Conservation (phyloP, 495 filamentous ascomycete genomes). For the Staphylotrichum longicolle region DNA sequence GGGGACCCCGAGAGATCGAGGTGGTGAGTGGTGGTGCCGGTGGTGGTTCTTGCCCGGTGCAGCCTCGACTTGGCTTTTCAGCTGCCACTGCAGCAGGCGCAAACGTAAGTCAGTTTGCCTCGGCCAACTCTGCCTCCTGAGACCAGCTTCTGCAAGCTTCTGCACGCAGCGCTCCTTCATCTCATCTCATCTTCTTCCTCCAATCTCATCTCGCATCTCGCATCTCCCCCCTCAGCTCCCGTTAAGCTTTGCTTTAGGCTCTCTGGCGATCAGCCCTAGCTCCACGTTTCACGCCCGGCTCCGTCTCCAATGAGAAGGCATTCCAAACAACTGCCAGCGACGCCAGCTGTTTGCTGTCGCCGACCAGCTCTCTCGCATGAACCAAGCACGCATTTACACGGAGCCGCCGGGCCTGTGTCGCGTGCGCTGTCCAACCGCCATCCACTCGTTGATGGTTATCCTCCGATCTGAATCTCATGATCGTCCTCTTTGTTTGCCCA, state of each 20-base stretch:
- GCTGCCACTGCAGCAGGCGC: too few species aligned
- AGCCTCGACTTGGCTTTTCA: background rate
- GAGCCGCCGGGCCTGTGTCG: conserved; percentile 1
- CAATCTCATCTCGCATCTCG: background rate
- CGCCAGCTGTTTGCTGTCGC: background rate
- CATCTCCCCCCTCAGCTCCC: background rate
- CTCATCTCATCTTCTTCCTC: background rate
- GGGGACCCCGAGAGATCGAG: conserved; percentile 8
- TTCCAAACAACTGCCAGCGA: background rate
- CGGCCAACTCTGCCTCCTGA: too few species aligned
- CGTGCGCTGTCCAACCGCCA: background rate
- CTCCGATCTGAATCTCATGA: background rate
- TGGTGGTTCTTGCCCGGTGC: background rate
- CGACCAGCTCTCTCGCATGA: conserved; percentile 10
- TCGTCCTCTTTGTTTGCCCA: conserved; percentile 12
- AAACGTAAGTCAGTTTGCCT: too few species aligned
- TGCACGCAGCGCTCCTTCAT: too few species aligned
- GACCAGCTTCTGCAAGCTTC: too few species aligned
- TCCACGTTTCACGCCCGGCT: conserved; percentile 11
- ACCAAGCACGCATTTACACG: conserved; percentile 16
- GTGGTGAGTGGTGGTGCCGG: conserved; percentile 1
- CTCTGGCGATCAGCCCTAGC: conserved; percentile 1
- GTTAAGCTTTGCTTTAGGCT: background rate
- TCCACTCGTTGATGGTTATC: conserved; percentile 1
- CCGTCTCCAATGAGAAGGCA: conserved; percentile 4